phyloP scores from a whole-genome alignment of 352 stramenopile genomes.

The Phytophthora agathidicida region DNA sequence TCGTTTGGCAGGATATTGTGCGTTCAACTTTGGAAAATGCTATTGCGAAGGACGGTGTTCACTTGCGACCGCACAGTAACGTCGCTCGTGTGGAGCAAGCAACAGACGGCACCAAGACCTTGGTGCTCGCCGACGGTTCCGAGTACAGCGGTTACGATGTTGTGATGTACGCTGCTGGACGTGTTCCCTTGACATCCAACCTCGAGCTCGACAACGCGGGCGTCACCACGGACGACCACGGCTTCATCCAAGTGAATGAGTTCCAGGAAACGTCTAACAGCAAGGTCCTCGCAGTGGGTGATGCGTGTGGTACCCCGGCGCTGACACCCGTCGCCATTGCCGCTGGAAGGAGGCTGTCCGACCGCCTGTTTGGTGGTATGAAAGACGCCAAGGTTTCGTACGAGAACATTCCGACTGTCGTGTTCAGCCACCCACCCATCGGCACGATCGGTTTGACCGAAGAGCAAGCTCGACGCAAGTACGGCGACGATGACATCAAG shows the following conservation, averaged over 20 bases:
- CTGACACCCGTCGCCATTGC: constrained; percentile 90
- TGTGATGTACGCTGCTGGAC: constrained; percentile 89
- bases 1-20: constrained; percentile 53
- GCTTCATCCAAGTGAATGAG: constrained; percentile 89
- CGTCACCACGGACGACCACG: constrained; percentile 61
- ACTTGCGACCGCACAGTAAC: constrained; percentile 53
- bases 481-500: constrained; percentile 91
- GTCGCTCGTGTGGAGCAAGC: constrained; percentile 45
- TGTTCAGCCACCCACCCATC: constrained; percentile 97
- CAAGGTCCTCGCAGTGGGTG: constrained; percentile 82
- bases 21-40: constrained; percentile 61
- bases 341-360: constrained; percentile 78
- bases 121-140: constrained; percentile 51
- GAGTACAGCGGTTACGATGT: constrained; percentile 66
- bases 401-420: constrained; percentile 93
- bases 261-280: constrained; percentile 89
- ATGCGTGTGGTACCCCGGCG: constrained; percentile 69
- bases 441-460: constrained; percentile 95
- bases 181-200: constrained; percentile 46
- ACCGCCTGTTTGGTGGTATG: constrained; percentile 88
- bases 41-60: constrained; percentile 60
- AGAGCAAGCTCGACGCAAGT: constrained; percentile 85
- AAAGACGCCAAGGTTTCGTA: constrained; percentile 79
- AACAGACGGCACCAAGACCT: constrained; percentile 59
- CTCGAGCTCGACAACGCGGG: constrained; percentile 79